These are phyloP conservation scores for Exsudoporus floridanus DNA, from an alignment of 1,284 basidiomycete genomes.

Conservation along the genomic window DNA sequence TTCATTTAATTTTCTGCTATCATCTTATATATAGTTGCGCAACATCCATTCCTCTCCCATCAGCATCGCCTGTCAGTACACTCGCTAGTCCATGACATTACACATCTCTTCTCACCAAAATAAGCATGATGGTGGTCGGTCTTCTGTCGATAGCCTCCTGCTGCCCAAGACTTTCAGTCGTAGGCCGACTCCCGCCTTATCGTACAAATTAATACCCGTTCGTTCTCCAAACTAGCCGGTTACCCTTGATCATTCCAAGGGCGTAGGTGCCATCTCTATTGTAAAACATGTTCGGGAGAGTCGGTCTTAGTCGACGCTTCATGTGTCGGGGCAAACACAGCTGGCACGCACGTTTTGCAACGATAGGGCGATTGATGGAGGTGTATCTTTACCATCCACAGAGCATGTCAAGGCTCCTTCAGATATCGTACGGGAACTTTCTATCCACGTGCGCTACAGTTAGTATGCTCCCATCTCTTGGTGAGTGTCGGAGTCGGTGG, in stretches of 20 bases:
- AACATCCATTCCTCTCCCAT: conserved; percentile 21
- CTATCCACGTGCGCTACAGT: not conserved
- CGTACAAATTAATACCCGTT: too few species aligned
- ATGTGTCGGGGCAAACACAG: not conserved
- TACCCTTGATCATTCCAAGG: not conserved
- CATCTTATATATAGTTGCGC: conserved; percentile 29
- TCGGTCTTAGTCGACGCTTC: too few species aligned
- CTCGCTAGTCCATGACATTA: not conserved
- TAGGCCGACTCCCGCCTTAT: not conserved
- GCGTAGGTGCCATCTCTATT: not conserved
- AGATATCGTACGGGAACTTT: not conserved
- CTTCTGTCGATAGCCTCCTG: not conserved
- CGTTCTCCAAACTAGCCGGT: too few species aligned
- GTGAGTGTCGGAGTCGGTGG: too few species aligned
- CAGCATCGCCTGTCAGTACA: conserved; percentile 16
- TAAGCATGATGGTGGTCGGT: not conserved
- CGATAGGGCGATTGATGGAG: not conserved
- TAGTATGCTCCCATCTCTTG: too few species aligned
- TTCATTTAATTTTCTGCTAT: conserved; percentile 22
- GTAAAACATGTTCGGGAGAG: not conserved
- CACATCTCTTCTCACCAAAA: not conserved
- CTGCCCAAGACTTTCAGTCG: not conserved
- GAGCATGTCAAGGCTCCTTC: not conserved
- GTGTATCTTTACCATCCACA: not conserved
- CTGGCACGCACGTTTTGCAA: not conserved